Evolutionary conservation across 1,284 basidiomycete species (phyloP), one percentile per base, ranked within the genome.

Genomic region (Tausonia pullulans): DNA sequence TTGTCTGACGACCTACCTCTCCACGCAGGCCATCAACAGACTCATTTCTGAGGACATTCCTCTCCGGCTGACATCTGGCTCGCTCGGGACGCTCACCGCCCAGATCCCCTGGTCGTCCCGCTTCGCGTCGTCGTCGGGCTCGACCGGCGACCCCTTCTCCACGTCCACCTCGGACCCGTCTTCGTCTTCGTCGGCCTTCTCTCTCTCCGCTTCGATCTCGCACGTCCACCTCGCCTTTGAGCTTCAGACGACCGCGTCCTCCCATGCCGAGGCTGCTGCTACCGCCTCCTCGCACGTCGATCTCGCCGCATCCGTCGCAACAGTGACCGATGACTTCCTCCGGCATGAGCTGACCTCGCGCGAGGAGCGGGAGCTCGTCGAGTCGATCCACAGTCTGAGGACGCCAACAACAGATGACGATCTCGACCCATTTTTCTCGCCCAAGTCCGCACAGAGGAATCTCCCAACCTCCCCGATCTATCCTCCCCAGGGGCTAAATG

Each of bases 271-370:
- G 10, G 56, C 48, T 48, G 13, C 64, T 13, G 46, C 63, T 8
- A 16, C 50, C 7, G 27, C 53, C 45, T 39, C 63, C 60, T 68
- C 9, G 45, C 43, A 48, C 43, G 69, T 77, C 41, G 81, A 86
- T 69, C 79, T 94, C 7, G 78, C 87, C 6, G 83, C 86, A 56
- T 90, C 89, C 27, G 86, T 92, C 27, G 83, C 82, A 40, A 87
- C 86, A 43, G 83, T 88, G 6, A 88, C 91, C 1, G 87, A 89
- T 70, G 84, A 85, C 9, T 94, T 95, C 74, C 79, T 94, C 44
- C 87, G 91, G 65, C 82, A 89, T 68, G 88, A 93, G 71, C 78
- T 94, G 55, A 81, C 84, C 52, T 78, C 82, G 7, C 79, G 79
- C 67, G 89, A 94, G 71, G 88, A 85, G 71, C 83, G 82, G 13